Conservation (phyloP, 2,329 filamentous ascomycete species). For the Curvularia sp. region DNA sequence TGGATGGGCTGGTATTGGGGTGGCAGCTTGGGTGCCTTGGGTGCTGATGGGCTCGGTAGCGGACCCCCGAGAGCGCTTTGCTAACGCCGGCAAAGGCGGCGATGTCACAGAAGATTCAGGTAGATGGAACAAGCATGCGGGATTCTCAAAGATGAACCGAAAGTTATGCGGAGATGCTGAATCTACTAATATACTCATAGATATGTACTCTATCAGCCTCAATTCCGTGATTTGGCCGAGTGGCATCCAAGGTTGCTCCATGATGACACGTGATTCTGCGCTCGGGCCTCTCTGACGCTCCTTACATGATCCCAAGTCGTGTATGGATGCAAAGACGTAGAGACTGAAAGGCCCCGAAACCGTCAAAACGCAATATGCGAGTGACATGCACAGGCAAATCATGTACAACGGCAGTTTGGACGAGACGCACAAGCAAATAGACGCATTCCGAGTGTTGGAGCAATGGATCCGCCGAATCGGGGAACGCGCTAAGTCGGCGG, state of each 20-base stretch:
- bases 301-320: no score
- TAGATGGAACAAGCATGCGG: background rate
- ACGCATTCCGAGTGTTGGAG: background rate
- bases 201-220: background rate
- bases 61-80: slow-evolving; percentile 16
- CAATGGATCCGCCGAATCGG: slow-evolving; percentile 20
- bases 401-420: background rate
- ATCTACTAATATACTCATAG: background rate
- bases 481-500: slow-evolving; percentile 21
- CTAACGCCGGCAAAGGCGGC: background rate
- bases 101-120: background rate
- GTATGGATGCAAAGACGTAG: background rate
- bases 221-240: background rate
- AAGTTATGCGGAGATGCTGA: background rate
- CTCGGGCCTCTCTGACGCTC: slow-evolving; percentile 3
- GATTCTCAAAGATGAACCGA: no score
- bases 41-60: slow-evolving; percentile 18
- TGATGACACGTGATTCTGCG: slow-evolving; percentile 8
- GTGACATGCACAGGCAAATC: background rate
- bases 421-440: background rate
- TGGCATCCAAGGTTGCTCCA: background rate
- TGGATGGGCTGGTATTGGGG: slow-evolving; percentile 12
- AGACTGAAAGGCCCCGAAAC: background rate
- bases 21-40: slow-evolving; percentile 17
- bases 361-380: background rate